Evolutionary conservation across 2,329 filamentous ascomycete genomes (phyloP).

Genomic region (Colletotrichum sublineola): DNA sequence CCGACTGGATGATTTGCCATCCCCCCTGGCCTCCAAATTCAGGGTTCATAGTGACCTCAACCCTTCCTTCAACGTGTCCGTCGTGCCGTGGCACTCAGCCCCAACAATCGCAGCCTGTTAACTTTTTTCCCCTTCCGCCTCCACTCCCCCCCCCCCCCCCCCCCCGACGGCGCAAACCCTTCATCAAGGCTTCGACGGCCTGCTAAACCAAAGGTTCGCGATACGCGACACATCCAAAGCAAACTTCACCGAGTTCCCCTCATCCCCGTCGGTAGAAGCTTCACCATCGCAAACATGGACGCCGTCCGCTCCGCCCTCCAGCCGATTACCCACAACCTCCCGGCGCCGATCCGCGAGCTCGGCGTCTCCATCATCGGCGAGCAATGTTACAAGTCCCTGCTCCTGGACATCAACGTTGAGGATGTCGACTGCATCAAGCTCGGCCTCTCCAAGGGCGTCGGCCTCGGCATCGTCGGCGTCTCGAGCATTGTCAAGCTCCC

Average conservation of each 20-base stretch:
- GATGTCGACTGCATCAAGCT: constrained; percentile 87
- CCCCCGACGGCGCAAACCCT: background rate
- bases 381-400: constrained; percentile 85
- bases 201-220: background rate
- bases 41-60: constrained; percentile 42
- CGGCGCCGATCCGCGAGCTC: constrained; percentile 79
- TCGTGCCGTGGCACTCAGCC: constrained; percentile 25
- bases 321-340: constrained; percentile 80
- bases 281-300: constrained; percentile 64
- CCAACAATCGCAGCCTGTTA: constrained; percentile 31
- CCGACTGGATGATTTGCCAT: constrained; percentile 29
- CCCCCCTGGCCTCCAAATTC: constrained; percentile 23
- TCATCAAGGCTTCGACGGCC: constrained; percentile 3
- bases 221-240: background rate
- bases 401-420: constrained; percentile 86
- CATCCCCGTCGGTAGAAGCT: constrained; percentile 11
- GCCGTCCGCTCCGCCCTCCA: constrained; percentile 71
- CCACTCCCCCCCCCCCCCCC: background rate
- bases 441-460: constrained; percentile 90
- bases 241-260: background rate
- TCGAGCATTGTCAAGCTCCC: constrained; percentile 95
- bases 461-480: constrained; percentile 92
- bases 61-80: constrained; percentile 41
- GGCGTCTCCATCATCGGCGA: constrained; percentile 85
- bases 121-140: constrained; percentile 13